Evolutionary conservation across 371 early-diverging fungal genomes (phyloP).

Genomic region (Phascolomyces articulosus): DNA sequence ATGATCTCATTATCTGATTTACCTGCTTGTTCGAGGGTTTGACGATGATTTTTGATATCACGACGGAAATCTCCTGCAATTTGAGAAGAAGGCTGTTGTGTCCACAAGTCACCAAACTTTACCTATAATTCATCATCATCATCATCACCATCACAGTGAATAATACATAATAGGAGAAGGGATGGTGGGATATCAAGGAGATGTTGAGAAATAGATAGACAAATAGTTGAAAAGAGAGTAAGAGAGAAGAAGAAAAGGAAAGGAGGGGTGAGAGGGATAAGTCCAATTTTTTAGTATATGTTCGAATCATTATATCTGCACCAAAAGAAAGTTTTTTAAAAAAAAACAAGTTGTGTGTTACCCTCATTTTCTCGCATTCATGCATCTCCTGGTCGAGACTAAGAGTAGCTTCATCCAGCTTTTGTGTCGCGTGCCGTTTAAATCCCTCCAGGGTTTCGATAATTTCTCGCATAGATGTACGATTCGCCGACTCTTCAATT

Average conservation of each 20-base stretch:
- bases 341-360: too few relatives aligned
- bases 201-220: too few relatives aligned
- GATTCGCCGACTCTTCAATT: slow-evolving; percentile 42
- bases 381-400: slow-evolving; percentile 84
- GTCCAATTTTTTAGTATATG: not conserved
- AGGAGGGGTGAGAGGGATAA: not conserved
- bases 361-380: slow-evolving; percentile 80
- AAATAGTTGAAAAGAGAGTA: not conserved
- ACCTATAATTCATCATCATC: slow-evolving; percentile 52
- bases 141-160: too few relatives aligned
- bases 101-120: slow-evolving; percentile 79
- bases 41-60: slow-evolving; percentile 79
- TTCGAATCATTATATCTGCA: too few relatives aligned
- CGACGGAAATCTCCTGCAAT: slow-evolving; percentile 74
- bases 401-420: slow-evolving; percentile 65
- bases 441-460: slow-evolving; percentile 60
- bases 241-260: too few relatives aligned
- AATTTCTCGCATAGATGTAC: slow-evolving; percentile 54
- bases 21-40: slow-evolving; percentile 78
- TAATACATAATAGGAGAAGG: too few relatives aligned
- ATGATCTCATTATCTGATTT: slow-evolving; percentile 73
- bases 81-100: slow-evolving; percentile 79
- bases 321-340: too few relatives aligned
- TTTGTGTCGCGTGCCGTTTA: slow-evolving; percentile 61
- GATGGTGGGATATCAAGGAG: not conserved